phyloP scores from a whole-genome alignment of 2,329 filamentous ascomycete genomes.

The Gaeumannomyces sp. region DNA sequence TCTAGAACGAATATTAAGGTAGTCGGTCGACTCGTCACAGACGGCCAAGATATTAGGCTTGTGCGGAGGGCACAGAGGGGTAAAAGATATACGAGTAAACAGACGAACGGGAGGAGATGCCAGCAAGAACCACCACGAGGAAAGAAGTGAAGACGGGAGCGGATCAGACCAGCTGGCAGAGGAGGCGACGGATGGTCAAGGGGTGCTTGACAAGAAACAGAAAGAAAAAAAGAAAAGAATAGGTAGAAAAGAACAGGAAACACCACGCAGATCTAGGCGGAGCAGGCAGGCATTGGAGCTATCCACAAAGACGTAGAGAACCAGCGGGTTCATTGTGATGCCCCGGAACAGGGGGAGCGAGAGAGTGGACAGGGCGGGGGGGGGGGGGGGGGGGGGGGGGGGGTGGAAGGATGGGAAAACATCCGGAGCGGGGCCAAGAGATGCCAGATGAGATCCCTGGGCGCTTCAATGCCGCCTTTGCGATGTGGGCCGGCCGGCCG shows the following conservation, averaged over 20 bases:
- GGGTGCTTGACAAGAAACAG: not conserved
- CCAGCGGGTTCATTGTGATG: too few relatives aligned
- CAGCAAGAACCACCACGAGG: not conserved
- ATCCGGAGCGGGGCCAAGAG: too few relatives aligned
- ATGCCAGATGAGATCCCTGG: too few relatives aligned
- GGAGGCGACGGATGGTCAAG: not conserved
- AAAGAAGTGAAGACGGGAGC: not conserved
- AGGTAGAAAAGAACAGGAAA: not conserved
- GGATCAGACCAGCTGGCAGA: slow-evolving; percentile 1
- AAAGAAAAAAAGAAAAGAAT: not conserved
- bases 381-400: too few relatives aligned
- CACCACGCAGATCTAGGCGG: not conserved
- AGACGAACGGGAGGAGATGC: not conserved
- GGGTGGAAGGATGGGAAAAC: too few relatives aligned
- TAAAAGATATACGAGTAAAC: slow-evolving; percentile 2
- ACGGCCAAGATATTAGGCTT: not conserved
- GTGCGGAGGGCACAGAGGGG: not conserved
- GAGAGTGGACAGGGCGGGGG: too few relatives aligned
- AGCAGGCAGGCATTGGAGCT: too few relatives aligned
- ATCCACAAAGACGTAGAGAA: too few relatives aligned
- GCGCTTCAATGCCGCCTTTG: too few relatives aligned
- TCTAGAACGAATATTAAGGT: not conserved
- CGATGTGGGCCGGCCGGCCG: too few relatives aligned
- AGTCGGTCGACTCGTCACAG: not conserved
- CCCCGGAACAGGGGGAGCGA: too few relatives aligned